Conservation (phyloP, 345 rosid genomes). For the Lumnitzera littorea region DNA sequence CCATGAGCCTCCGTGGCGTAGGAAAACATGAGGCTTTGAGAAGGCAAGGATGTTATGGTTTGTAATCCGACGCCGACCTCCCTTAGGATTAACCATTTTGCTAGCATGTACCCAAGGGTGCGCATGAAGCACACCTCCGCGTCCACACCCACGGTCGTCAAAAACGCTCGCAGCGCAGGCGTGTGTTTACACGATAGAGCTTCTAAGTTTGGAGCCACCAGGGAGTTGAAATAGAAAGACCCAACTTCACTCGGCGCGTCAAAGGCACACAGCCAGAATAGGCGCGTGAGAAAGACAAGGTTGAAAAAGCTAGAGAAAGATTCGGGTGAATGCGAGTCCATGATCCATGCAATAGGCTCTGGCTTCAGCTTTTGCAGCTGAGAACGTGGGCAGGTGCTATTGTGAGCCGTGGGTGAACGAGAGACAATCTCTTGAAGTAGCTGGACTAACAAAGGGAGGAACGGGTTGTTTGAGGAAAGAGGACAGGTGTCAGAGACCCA, state of each 20-base stretch:
- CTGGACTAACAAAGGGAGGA: slow-evolving; percentile 67
- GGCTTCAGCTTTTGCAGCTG: slow-evolving; percentile 52
- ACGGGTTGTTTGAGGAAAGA: slow-evolving; percentile 60
- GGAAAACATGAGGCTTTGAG: slow-evolving; percentile 37
- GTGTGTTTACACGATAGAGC: slow-evolving; percentile 28
- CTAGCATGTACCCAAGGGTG: slow-evolving; percentile 57
- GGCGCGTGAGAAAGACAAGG: slow-evolving; percentile 51
- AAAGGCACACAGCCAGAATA: slow-evolving; percentile 67
- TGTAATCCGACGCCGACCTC: slow-evolving; percentile 60
- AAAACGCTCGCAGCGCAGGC: slow-evolving; percentile 57
- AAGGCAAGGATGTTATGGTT: slow-evolving; percentile 20
- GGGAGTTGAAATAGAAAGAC: slow-evolving; percentile 52
- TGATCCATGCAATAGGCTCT: slow-evolving; percentile 66
- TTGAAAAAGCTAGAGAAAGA: slow-evolving; percentile 68
- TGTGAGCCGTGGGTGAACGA: slow-evolving; percentile 42
- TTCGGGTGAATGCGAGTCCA: slow-evolving; percentile 74
- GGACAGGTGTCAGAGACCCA: slow-evolving; percentile 75
- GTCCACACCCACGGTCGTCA: slow-evolving; percentile 57
- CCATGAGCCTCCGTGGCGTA: slow-evolving; percentile 79
- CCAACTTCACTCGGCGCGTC: slow-evolving; percentile 70
- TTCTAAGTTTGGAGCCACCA: slow-evolving; percentile 54
- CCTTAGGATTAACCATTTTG: slow-evolving; percentile 71
- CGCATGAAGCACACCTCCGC: slow-evolving; percentile 70
- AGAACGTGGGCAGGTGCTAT: slow-evolving; percentile 49
- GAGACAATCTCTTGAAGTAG: slow-evolving; percentile 63